Percentiles rank a stretch among this genome's conserved stretches.
Conservation (phyloP, 2,329 filamentous ascomycete species). For the Fusarium begoniae region DNA sequence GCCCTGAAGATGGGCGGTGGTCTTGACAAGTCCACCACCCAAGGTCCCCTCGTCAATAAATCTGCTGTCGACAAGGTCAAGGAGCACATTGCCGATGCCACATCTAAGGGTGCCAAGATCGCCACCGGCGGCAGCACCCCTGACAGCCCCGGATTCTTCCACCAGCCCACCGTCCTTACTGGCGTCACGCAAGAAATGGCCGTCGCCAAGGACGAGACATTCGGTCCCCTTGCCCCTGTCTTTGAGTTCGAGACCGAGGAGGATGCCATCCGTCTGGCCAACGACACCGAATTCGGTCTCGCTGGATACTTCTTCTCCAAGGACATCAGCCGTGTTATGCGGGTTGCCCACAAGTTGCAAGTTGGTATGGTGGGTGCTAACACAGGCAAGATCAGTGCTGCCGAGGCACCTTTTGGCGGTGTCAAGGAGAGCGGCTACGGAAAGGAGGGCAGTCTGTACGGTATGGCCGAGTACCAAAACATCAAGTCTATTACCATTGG, state of each 20-base stretch:
- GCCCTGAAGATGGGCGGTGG: conserved; percentile 43
- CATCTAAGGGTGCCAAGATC: conserved; percentile 67
- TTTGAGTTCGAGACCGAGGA: conserved; percentile 49
- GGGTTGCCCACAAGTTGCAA: conserved; percentile 64
- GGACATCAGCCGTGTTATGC: conserved; percentile 49
- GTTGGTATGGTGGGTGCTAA: conserved; percentile 73
- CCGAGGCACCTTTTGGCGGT: conserved; percentile 49
- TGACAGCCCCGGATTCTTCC: conserved; percentile 73
- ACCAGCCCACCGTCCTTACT: conserved; percentile 75
- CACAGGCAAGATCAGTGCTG: conserved; percentile 47
- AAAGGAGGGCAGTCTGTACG: conserved; percentile 56
- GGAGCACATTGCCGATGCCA: conserved; percentile 69
- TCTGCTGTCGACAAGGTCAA: conserved; percentile 70
- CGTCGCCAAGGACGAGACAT: conserved; percentile 46
- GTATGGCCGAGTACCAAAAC: conserved; percentile 56
- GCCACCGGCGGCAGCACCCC: conserved; percentile 66
- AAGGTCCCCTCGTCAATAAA: conserved; percentile 66
- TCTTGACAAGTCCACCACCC: conserved; percentile 39
- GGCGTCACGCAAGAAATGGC: conserved; percentile 52
- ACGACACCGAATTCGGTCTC: conserved; percentile 53
- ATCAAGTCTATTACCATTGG: conserved; percentile 55
- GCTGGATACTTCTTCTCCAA: conserved; percentile 48
- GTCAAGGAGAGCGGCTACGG: conserved; percentile 50
- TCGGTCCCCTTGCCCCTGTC: conserved; percentile 44
- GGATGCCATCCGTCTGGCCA: conserved; percentile 51